A percentile compares a stretch with the other conserved stretches of the same genome.
Evolutionary conservation across 1,284 basidiomycete genomes (phyloP).

Genomic region (Ganoderma lingzhi): DNA sequence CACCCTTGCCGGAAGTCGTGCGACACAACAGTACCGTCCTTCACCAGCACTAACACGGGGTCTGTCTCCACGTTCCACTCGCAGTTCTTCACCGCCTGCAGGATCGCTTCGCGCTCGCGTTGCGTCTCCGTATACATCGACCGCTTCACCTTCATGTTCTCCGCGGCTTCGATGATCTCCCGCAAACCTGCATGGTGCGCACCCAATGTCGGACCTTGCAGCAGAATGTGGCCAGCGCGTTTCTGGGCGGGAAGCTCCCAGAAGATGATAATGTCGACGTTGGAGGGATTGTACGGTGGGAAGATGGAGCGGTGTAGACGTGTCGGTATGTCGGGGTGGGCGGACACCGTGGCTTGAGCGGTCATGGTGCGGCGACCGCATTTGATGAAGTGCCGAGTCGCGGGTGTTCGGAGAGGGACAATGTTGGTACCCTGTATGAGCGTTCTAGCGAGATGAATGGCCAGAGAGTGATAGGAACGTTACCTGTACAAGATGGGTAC

Average conservation of each 20-base stretch:
- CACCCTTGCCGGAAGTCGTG: slow-evolving; percentile 79
- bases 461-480: not conserved
- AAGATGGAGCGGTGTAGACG: slow-evolving; percentile 67
- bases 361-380: slow-evolving; percentile 54
- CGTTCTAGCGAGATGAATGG: not conserved
- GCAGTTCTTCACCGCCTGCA: slow-evolving; percentile 71
- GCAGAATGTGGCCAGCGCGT: slow-evolving; percentile 66
- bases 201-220: slow-evolving; percentile 70
- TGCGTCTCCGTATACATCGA: slow-evolving; percentile 93
- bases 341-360: slow-evolving; percentile 46
- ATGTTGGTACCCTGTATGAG: slow-evolving; percentile 32
- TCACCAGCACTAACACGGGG: slow-evolving; percentile 64
- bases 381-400: slow-evolving; percentile 56
- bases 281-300: slow-evolving; percentile 78
- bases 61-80: slow-evolving; percentile 85
- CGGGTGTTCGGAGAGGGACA: slow-evolving; percentile 42
- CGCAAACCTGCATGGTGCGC: slow-evolving; percentile 71
- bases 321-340: slow-evolving; percentile 72
- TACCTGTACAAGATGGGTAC: slow-evolving; percentile 57
- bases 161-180: slow-evolving; percentile 62
- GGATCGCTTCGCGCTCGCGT: slow-evolving; percentile 70
- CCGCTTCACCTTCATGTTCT: slow-evolving; percentile 71
- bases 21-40: slow-evolving; percentile 48
- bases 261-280: slow-evolving; percentile 77
- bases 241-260: slow-evolving; percentile 72